Evolutionary conservation across 108 stramenopile species (phyloP).

Genomic region (Cyclotella choctawhatcheeana): DNA sequence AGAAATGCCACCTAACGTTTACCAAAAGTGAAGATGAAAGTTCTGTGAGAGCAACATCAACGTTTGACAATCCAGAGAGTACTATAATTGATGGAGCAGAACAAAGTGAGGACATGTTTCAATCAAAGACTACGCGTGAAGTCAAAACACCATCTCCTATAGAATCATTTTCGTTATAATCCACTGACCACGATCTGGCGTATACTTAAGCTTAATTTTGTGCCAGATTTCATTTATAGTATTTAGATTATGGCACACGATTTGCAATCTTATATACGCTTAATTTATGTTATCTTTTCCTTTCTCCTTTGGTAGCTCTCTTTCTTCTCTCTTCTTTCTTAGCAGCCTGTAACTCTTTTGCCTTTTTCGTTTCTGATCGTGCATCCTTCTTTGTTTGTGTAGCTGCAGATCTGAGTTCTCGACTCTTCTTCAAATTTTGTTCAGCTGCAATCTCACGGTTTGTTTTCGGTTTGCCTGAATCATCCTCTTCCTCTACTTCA

Average conservation of each 20-base stretch:
- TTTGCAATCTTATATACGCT: not conserved
- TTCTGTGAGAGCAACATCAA: slow-evolving; percentile 29
- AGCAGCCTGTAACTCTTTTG: slow-evolving; percentile 45
- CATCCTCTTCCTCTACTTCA: slow-evolving; percentile 45
- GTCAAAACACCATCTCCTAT: slow-evolving; percentile 12
- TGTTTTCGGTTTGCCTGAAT: slow-evolving; percentile 24
- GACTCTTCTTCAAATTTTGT: slow-evolving; percentile 34
- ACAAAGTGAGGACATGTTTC: not conserved
- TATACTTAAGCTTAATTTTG: not conserved
- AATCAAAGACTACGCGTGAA: slow-evolving; percentile 1
- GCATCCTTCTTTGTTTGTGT: slow-evolving; percentile 39
- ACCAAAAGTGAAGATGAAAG: slow-evolving; percentile 7
- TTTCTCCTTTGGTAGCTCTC: slow-evolving; percentile 61
- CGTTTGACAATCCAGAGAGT: slow-evolving; percentile 28
- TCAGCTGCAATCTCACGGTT: slow-evolving; percentile 65
- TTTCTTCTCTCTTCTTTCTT: slow-evolving; percentile 83
- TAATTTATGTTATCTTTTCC: slow-evolving; percentile 30
- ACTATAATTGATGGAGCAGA: not conserved
- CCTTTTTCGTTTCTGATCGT: slow-evolving; percentile 43
- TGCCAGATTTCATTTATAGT: not conserved
- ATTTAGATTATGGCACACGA: too few species aligned
- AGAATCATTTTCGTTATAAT: slow-evolving; percentile 23
- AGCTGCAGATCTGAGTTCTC: slow-evolving; percentile 30
- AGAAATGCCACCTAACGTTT: slow-evolving; percentile 15
- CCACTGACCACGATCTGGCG: not conserved